Evolutionary conservation across 2,329 filamentous ascomycete species (phyloP), one percentile per base, ranked within the genome.

Genomic region (Epichloe elymi): DNA sequence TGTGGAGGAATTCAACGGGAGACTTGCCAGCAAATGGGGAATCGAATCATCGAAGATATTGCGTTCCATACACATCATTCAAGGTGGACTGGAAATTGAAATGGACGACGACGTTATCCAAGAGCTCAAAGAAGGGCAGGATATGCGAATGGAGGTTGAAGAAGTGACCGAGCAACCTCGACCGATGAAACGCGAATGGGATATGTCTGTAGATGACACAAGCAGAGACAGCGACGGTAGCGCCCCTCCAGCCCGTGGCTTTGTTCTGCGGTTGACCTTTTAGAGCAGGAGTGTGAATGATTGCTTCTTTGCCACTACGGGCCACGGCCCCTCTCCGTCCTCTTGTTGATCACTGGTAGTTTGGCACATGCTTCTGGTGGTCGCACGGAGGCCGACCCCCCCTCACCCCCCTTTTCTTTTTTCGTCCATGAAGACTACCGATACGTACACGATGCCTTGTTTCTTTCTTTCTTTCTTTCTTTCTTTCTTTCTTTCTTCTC

Each of bases 21-120:
- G 80, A 42, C 79, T 96, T 19, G 83, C 87, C 3, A 69, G 75
- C 51, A 97, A 97, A 67, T 93, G 86, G 73, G 79, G 82, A 17
- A 73, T 97, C 46, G 87, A 96, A 55, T 74, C 85, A 1, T 75
- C 76, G 2, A 80, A 78, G 54, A 79, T 96, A 7, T 70, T 82
- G 1, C 82, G 85, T 37, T 83, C 83, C 1, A 73, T 95, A 4
- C 86, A 82, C 52, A 73, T 89, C 49, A 83, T 87, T 41, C 74
- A 82, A 14, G 82, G 82, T 56, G 88, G 88, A 0, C 69, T 96
- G 1, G 82, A 89, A 60, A 82, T 97, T 51, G 80, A 94, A 61
- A 78, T 97, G 59, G 93, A 97, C 61, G 89, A 97, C 61, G 89
- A 96, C 55, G 83, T 94, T 46, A 80, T 97, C 35, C 78, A 79